Conservation (phyloP, 805 yeast genomes). For the Clavispora fructus region DNA sequence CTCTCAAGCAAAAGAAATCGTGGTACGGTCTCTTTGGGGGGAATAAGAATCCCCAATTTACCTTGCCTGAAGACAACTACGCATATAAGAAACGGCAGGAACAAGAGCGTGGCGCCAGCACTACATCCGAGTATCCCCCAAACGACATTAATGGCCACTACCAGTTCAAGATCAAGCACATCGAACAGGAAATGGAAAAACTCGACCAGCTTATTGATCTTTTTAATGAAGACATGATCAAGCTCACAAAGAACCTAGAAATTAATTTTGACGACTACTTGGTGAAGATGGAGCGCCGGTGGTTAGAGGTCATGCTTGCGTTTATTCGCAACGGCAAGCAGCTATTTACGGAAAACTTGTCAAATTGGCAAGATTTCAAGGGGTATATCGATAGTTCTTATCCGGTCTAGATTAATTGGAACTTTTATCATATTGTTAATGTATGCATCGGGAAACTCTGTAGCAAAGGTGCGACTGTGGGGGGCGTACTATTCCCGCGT, state of each 20-base stretch:
- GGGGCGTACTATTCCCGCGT: too few relatives aligned
- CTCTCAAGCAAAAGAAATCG: constrained; percentile 23
- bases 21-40: constrained; percentile 45
- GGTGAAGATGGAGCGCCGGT: constrained; percentile 35
- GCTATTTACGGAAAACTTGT: constrained; percentile 14
- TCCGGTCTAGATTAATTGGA: background rate
- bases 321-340: constrained; percentile 31
- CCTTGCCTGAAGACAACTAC: constrained; percentile 8
- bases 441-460: background rate
- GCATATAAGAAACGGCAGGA: background rate
- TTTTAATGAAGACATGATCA: constrained; percentile 38
- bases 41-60: constrained; percentile 15
- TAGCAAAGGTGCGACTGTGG: too few relatives aligned
- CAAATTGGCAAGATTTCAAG: constrained; percentile 30
- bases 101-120: background rate
- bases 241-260: constrained; percentile 40
- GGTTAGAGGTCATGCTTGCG: constrained; percentile 34
- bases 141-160: constrained; percentile 13
- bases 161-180: constrained; percentile 27
- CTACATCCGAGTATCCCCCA: constrained; percentile 2
- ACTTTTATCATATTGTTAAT: background rate
- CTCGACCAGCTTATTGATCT: constrained; percentile 44
- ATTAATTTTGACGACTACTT: constrained; percentile 34
- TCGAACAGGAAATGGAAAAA: constrained; percentile 39
- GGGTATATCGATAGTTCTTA: constrained; percentile 5